Evolutionary conservation across 2,329 filamentous ascomycete species (phyloP).

Genomic region (Coleophoma cylindrospora): DNA sequence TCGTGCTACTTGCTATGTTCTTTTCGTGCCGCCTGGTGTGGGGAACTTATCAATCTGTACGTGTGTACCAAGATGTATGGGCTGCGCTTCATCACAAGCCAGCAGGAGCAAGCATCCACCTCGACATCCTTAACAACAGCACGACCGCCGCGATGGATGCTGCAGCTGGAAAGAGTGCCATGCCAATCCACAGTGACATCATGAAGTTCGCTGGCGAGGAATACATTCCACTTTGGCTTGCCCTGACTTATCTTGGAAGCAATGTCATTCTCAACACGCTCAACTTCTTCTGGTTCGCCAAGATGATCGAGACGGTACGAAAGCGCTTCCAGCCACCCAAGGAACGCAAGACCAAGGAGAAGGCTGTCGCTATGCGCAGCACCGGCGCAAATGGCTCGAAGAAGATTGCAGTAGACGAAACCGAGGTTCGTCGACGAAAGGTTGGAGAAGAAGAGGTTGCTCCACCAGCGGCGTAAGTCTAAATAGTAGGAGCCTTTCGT

Average conservation of each 20-base stretch:
- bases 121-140: conserved; percentile 25
- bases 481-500: background rate
- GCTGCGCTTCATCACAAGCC: conserved; percentile 43
- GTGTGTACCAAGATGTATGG: conserved; percentile 68
- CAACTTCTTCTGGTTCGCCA: conserved; percentile 82
- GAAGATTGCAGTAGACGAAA: conserved; percentile 23
- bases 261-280: conserved; percentile 70
- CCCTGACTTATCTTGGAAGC: conserved; percentile 58
- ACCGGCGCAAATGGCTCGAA: conserved; percentile 21
- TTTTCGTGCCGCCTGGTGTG: conserved; percentile 74
- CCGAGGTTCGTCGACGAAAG: conserved; percentile 25
- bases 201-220: conserved; percentile 46
- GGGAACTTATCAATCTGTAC: conserved; percentile 67
- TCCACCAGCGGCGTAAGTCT: background rate
- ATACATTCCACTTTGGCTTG: conserved; percentile 66
- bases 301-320: conserved; percentile 77
- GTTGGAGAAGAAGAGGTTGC: conserved; percentile 12
- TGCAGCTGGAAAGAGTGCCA: conserved; percentile 19
- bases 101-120: conserved; percentile 24
- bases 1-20: conserved; percentile 67
- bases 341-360: conserved; percentile 26
- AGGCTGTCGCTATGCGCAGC: conserved; percentile 19
- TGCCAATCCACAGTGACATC: conserved; percentile 27
- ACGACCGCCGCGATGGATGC: conserved; percentile 31
- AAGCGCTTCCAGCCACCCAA: conserved; percentile 63